A percentile compares a stretch with the other conserved stretches of the same genome.
Evolutionary conservation across 768 basidiomycete species (phyloP).

Genomic region (Kwoniella shandongensis): DNA sequence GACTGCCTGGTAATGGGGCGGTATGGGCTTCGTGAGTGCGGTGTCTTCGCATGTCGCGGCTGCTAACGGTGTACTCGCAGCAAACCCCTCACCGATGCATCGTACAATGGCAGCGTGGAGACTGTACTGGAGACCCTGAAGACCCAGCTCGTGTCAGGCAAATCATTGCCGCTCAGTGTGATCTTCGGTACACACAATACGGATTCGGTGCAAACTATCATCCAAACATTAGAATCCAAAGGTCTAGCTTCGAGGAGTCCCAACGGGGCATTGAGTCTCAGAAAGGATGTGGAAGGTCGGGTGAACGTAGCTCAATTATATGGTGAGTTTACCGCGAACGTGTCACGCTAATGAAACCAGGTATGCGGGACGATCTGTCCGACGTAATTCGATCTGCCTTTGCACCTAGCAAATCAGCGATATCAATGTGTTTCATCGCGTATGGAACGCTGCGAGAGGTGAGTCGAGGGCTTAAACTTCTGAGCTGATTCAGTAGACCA

Average conservation of each 20-base stretch:
- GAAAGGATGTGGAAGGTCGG: background rate
- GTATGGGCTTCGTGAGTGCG: constrained; percentile 26
- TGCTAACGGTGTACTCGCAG: constrained; percentile 1
- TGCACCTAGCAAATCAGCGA: constrained; percentile 10
- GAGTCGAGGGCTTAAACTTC: background rate
- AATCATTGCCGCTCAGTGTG: constrained; percentile 58
- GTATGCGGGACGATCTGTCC: constrained; percentile 7
- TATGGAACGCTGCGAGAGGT: constrained; percentile 14
- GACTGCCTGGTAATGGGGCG: constrained; percentile 27
- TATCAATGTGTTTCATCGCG: constrained; percentile 14
- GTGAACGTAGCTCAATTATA: constrained; percentile 8
- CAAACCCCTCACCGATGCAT: constrained; percentile 61
- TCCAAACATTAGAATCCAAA: background rate
- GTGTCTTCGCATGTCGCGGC: background rate
- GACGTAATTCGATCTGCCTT: constrained; percentile 1
- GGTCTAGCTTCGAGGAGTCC: constrained; percentile 1
- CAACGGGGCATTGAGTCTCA: background rate
- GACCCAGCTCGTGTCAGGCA: constrained; percentile 49
- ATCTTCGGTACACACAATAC: constrained; percentile 82
- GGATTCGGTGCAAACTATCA: constrained; percentile 1
- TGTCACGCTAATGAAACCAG: background rate
- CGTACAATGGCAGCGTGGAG: constrained; percentile 65
- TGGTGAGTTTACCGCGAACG: constrained; percentile 4
- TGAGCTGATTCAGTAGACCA: constrained; percentile 58
- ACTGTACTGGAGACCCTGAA: constrained; percentile 62